These are phyloP conservation scores for Diplodia sapinea DNA, from an alignment of 2,329 filamentous ascomycete genomes.

Conservation along the genomic window DNA sequence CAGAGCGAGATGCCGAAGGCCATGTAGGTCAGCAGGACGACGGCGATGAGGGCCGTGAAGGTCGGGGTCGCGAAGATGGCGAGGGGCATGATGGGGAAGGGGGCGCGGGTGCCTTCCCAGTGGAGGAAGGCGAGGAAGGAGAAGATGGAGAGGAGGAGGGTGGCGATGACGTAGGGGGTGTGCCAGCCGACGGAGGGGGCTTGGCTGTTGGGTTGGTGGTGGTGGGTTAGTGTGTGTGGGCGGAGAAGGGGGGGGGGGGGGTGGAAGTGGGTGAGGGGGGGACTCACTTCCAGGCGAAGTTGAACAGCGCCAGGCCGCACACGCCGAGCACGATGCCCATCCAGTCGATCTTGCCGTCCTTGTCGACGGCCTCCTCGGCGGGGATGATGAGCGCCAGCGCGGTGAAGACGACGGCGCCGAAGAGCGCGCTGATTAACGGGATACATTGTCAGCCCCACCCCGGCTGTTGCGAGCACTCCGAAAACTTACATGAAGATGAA, in stretches of 20 bases:
- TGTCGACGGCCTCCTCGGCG: constrained; percentile 43
- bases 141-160: constrained; percentile 47
- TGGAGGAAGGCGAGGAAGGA: constrained; percentile 45
- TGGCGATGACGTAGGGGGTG: constrained; percentile 50
- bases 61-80: constrained; percentile 54
- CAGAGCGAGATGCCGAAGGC: constrained; percentile 55
- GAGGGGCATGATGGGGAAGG: constrained; percentile 55
- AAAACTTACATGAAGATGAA: background rate
- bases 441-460: background rate
- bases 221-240: no score
- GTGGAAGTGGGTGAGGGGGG: no score
- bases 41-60: constrained; percentile 52
- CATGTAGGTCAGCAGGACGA: constrained; percentile 57
- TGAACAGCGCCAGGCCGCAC: constrained; percentile 54
- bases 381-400: background rate
- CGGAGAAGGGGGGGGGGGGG: background rate
- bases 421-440: background rate
- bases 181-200: constrained; percentile 56
- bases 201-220: constrained; percentile 38
- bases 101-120: constrained; percentile 50
- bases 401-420: background rate
- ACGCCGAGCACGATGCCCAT: constrained; percentile 50
- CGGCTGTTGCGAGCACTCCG: no score
- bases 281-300: constrained; percentile 58
- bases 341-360: constrained; percentile 50